These are phyloP conservation scores for Amaranthus cruentus DNA, from an alignment of 148 eudicot genomes.

Conservation along the genomic window DNA sequence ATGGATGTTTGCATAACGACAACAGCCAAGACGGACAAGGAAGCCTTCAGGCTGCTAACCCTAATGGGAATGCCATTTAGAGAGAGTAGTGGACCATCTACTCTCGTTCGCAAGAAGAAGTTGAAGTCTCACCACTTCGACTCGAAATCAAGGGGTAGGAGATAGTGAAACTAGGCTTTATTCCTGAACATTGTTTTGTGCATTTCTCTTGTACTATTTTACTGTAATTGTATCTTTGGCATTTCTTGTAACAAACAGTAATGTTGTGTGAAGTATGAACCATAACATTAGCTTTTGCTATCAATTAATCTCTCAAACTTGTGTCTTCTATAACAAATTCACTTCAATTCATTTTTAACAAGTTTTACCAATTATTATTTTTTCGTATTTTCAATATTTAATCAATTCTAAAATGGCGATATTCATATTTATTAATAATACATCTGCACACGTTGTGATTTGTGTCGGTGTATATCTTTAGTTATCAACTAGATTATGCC, in stretches of 20 bases:
- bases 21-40: slow-evolving; percentile 88
- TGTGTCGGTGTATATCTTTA: too few species aligned
- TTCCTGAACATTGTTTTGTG: not conserved
- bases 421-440: too few species aligned
- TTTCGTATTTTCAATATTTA: too few species aligned
- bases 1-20: slow-evolving; percentile 93
- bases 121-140: slow-evolving; percentile 79
- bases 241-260: not conserved
- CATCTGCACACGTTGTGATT: too few species aligned
- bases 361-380: too few species aligned
- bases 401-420: too few species aligned
- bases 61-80: slow-evolving; percentile 98
- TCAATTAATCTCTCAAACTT: not conserved
- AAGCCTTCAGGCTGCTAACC: slow-evolving; percentile 61
- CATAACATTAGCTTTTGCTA: not conserved
- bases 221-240: not conserved
- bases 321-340: too few species aligned
- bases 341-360: too few species aligned
- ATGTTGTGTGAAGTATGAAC: not conserved
- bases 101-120: slow-evolving; percentile 70
- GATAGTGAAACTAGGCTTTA: slow-evolving; percentile 4
- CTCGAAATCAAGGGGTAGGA: slow-evolving; percentile 49
- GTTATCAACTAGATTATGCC: too few species aligned
- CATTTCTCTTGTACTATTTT: slow-evolving; percentile 9
- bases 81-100: slow-evolving; percentile 54